Evolutionary conservation across 169 alveolate genomes (phyloP), one percentile per base, ranked within the genome.

Genomic region (Pseudocohnilembus persalinus): DNA sequence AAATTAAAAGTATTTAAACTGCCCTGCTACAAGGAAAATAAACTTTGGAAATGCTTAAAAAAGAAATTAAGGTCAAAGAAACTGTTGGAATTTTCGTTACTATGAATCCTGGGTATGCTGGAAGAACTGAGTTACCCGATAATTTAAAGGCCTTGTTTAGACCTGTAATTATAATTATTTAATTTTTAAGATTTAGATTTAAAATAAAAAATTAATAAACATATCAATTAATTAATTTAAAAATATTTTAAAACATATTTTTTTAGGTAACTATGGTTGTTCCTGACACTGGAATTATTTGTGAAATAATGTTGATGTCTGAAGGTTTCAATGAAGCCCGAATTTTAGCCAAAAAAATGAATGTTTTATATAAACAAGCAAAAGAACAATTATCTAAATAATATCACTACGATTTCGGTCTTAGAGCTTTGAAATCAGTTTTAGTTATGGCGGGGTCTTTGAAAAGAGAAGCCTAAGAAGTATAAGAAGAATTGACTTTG

Each of bases 391-490:
- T 94, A 49, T 87, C 94, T 73, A 94, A 94, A 83, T 91, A 94
- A 82, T 91, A 91, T 78, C 97, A 94, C 74, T 94, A 94, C 81
- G 97, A 94, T 85, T 94, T 94, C 89, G 97, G 97, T 78, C 94
- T 94, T 28, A 90, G 97, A 89, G 94, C 96, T 29, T 85, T 95
- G 85, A 95, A 95, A 80, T 95, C 98, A 34, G 98, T 96, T 78
- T 88, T 96, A 76, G 96, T 95, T 35, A 93, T 94, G 92, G 98
- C 98, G 31, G 98, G 98, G 30, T 81, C 96, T 4, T 85, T 96
- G 15, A 96, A 96, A 82, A 91, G 97, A 90, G 93, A 85, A 74
- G 89, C 93, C 78, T 77, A 92, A 65, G 97, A 96, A 28, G 64
- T 94, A 87, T 79, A 84, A 26, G 98, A 96, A 89, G 97, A 96